Percentiles rank a stretch among this genome's conserved stretches.
Conservation (phyloP, 495 filamentous ascomycete genomes). For the Acidomyces sp. region DNA sequence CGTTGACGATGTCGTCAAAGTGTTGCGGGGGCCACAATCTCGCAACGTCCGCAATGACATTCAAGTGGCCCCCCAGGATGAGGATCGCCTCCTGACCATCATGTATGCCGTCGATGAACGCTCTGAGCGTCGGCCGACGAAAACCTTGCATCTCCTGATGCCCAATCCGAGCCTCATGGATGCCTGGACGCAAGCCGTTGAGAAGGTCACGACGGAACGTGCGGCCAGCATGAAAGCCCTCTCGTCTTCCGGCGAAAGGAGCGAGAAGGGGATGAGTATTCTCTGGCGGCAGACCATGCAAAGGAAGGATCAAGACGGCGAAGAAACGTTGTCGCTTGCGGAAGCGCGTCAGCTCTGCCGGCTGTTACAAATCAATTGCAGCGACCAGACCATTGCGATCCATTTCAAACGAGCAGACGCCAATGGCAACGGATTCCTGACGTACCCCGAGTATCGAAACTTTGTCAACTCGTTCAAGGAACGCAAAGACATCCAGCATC, state of each 20-base stretch:
- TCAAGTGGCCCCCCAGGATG: constrained; percentile 45
- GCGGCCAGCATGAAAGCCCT: constrained; percentile 80
- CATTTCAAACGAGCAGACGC: constrained; percentile 66
- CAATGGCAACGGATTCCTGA: constrained; percentile 45
- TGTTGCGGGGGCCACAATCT: constrained; percentile 73
- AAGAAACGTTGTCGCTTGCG: constrained; percentile 57
- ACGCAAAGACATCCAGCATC: constrained; percentile 60
- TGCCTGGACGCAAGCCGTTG: constrained; percentile 69
- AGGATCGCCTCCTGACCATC: constrained; percentile 71
- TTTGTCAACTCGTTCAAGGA: constrained; percentile 74
- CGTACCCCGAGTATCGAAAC: constrained; percentile 62
- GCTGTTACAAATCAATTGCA: constrained; percentile 78
- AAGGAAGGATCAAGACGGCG: constrained; percentile 43
- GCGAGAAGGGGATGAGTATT: constrained; percentile 40
- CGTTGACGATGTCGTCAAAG: constrained; percentile 86
- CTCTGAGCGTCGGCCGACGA: constrained; percentile 53
- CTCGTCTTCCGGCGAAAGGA: constrained; percentile 59
- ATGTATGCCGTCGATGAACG: constrained; percentile 59
- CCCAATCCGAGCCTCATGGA: constrained; percentile 52
- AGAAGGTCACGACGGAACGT: constrained; percentile 65
- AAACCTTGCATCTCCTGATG: constrained; percentile 74
- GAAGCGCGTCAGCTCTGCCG: constrained; percentile 73
- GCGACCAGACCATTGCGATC: constrained; percentile 54
- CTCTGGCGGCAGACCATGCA: constrained; percentile 86
- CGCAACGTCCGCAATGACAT: constrained; percentile 80